A percentile compares a stretch with the other conserved stretches of the same genome.
Conservation (phyloP, 768 basidiomycete species). For the Rhizopogon rudus region DNA sequence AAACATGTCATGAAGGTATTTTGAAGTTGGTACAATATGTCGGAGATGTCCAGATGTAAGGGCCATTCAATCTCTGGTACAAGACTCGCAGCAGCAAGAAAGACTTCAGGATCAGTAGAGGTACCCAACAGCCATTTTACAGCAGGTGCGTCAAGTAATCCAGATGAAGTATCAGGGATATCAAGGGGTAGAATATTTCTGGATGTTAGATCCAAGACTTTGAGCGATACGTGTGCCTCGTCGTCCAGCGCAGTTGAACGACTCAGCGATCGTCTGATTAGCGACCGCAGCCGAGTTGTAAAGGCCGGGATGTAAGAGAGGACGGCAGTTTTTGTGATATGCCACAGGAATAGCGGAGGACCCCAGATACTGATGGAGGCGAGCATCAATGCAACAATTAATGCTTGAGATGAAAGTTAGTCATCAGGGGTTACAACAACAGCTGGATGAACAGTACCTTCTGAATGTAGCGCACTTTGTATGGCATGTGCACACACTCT, state of each 20-base stretch:
- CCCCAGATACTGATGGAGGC: neutral
- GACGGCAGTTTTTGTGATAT: neutral
- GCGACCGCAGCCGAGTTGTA: neutral
- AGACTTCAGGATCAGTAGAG: conserved; percentile 12
- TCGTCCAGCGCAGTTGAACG: neutral
- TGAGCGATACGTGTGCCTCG: neutral
- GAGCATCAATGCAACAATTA: neutral
- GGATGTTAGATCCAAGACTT: neutral
- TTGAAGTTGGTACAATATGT: neutral
- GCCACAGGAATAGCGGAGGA: neutral
- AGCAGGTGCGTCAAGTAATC: neutral
- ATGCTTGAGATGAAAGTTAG: neutral
- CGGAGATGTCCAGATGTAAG: neutral
- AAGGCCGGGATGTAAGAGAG: neutral
- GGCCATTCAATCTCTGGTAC: neutral
- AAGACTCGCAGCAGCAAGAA: neutral
- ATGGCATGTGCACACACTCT: neutral
- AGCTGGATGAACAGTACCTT: neutral
- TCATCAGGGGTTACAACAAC: neutral
- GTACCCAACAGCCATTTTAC: conserved; percentile 15
- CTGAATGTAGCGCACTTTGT: neutral
- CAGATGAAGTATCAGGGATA: neutral
- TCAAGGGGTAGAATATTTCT: neutral
- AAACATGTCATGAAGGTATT: neutral
- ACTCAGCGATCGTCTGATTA: neutral